Base-by-base conservation (phyloP, 2,329 filamentous ascomycete species). In the Elsinoe australis region DNA sequence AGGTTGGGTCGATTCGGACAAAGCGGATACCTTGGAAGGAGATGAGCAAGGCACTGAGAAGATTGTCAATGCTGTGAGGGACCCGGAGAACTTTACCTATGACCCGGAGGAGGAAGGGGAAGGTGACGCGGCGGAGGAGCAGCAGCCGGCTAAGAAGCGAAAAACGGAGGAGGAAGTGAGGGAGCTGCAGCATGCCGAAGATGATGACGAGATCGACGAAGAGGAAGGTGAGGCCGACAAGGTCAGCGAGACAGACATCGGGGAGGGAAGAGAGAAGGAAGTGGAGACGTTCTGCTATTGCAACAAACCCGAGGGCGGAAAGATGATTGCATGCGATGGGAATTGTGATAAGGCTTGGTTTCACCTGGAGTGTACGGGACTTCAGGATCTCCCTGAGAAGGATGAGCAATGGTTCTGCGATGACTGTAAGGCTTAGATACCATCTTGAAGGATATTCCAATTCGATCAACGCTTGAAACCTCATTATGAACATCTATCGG, bases 1-100 rank as follows among this genome's bases (percentile, higher is more conserved):
- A 49, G 63, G 64, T 2, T 67, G 63, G 64, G 58, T 67, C 1
- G 62, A 66, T 50, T 53, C 57, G 2, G 59, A 63, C 38, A 31
- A 64, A 17, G 57, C 56, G 7, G 63, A 62, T 48, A 66, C 63
- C 6, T 54, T 55, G 48, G 59, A 64, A 48, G 64, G 64, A 12
- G 64, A 67, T 50, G 48, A 58, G 15, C 54, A 58, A 54, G 62
- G 59, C 1, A 47, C 61, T 3, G 52, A 53, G 46, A 59, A 58
- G 41, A 52, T 65, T 24, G 56, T 58, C 5, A 57, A 58, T 35
- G 60, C 57, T 14, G 45, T 62, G 24, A 46, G 52, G n/a, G 60
- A 62, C 49, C 60, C 60, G 10, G 53, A 57, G 15, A 49, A 38
- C 3, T 55, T 59, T 24, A 55, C 54, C 8, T 54, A 51, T 47